Percentiles rank a stretch among this genome's conserved stretches.
Conservation (phyloP, 2,329 filamentous ascomycete genomes). For the Calonectria honghensis region DNA sequence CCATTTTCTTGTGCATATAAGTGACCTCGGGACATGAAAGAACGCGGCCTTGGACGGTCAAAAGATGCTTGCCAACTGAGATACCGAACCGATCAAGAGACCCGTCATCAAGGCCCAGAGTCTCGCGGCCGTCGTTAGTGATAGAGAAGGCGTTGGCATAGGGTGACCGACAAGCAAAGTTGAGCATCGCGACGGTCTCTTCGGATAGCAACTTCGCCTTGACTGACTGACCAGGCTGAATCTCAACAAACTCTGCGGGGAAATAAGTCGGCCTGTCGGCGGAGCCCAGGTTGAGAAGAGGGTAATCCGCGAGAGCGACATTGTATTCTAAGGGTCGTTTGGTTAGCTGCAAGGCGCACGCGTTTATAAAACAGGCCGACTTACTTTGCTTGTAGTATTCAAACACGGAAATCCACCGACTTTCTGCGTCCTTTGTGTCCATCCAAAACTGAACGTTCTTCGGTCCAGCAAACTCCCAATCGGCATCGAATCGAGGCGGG, state of each 20-base stretch:
- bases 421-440: conserved; percentile 48
- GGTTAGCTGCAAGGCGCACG: conserved; percentile 35
- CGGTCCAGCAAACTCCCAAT: conserved; percentile 58
- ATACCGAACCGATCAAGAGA: conserved; percentile 77
- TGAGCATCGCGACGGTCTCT: conserved; percentile 82
- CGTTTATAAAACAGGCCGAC: conserved; percentile 36
- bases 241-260: conserved; percentile 78
- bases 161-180: conserved; percentile 81
- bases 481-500: conserved; percentile 49
- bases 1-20: conserved; percentile 67
- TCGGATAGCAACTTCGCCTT: conserved; percentile 74
- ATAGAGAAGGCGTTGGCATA: conserved; percentile 81
- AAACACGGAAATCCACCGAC: conserved; percentile 61
- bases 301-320: conserved; percentile 63
- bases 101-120: conserved; percentile 75
- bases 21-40: conserved; percentile 75
- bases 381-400: conserved; percentile 68
- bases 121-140: conserved; percentile 71
- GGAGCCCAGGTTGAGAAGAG: conserved; percentile 81
- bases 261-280: conserved; percentile 75
- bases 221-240: conserved; percentile 79
- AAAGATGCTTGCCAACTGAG: conserved; percentile 74
- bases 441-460: conserved; percentile 58
- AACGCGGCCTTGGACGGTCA: conserved; percentile 84
- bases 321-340: conserved; percentile 58